Evolutionary conservation across 306 rosid genomes (phyloP), one percentile per base, ranked within the genome.

Genomic region (Argentina anserina): DNA sequence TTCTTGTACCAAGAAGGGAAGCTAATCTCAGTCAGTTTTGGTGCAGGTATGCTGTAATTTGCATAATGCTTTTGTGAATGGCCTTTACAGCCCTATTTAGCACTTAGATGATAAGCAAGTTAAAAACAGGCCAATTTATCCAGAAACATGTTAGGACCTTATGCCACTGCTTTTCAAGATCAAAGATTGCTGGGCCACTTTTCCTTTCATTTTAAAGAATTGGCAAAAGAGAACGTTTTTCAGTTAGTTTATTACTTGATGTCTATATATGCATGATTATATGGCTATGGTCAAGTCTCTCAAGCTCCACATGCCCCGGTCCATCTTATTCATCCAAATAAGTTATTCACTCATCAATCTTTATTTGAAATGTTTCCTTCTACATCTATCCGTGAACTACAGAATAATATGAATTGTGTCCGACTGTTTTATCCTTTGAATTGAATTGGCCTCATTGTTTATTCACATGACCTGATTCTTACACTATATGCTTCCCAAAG

Each of bases 1-100:
- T 95, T 91, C 83, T 75, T 95, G 78, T 76, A 83, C 67, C 88
- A 82, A 80, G 97, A 92, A 77, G 97, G 97, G 80, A 91, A 86
- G 84, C 89, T 95, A 72, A 78, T 83, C 75, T 88, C 90, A 42
- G 89, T 90, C 75, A 91, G 92, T 84, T 88, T 90, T 68, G 99
- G 97, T 49, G 86, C 97, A 84, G 96, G 99, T 95, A 83, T 71
- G 67, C 65, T 36, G 65, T 39, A 56, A 71, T 53, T 63, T 42
- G 31, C 70, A 66, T 79, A 75, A 26, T 43, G 17, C 37, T 61
- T 29, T 56, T 58, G 4, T 67, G 11, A 41, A 26, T 28, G 28
- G 10, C 49, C 56, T 25, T 69, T 39, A 47, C 21, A 7, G 31
- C 36, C 18, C 80, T n/a, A n/a, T n/a, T n/a, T n/a, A n/a, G n/a